Base-by-base conservation (phyloP, 2,329 filamentous ascomycete species). In the Colletotrichum higginsianum region DNA sequence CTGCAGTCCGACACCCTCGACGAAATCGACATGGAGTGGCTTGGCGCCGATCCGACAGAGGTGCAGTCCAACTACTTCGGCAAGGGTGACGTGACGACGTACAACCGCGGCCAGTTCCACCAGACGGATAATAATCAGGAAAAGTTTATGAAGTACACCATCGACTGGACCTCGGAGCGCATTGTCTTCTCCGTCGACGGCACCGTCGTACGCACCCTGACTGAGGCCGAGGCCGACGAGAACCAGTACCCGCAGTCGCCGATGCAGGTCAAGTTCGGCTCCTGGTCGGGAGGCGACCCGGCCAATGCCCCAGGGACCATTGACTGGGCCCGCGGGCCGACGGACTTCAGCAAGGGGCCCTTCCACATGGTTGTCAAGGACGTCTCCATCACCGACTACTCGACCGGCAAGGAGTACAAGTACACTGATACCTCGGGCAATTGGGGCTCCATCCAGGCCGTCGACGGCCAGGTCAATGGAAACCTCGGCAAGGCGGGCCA, bases 11-110 rank as follows among this genome's bases (percentile, higher is more conserved):
- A 98, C 81, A 89, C 90, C 77, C 88, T 98, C 55, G 96, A 99
- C 82, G 96, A 99, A 85, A 97, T 99, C 78, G 96, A 99, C 81
- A 93, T 96, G 86, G 96, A 99, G 82, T 98, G 95, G 94, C 89
- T 99, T 30, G 96, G 96, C 69, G 90, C 92, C 66, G 89, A 94
- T 79, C 83, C 88, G 74, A 85, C 86, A 68, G 87, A 97, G 81
- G 93, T 98, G n/a, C 96, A 99, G 83, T 93, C 91, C 76, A 99
- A 99, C 84, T 99, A 97, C 84, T 99, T 99, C 77, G 94, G 95
- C 81, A 98, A 98, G 83, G 96, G 96, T 64, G 88, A 93, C 76
- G 95, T 94, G 0, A 92, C 89, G 40, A 89, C 89, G n/a, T 97
- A 96, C 85, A 94, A 97, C 83, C 93, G 96, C 67, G 95, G 94